Percentiles rank a stretch among this genome's conserved stretches.
phyloP scores from a whole-genome alignment of 129 eudicot species.

The Escallonia herrerae region DNA sequence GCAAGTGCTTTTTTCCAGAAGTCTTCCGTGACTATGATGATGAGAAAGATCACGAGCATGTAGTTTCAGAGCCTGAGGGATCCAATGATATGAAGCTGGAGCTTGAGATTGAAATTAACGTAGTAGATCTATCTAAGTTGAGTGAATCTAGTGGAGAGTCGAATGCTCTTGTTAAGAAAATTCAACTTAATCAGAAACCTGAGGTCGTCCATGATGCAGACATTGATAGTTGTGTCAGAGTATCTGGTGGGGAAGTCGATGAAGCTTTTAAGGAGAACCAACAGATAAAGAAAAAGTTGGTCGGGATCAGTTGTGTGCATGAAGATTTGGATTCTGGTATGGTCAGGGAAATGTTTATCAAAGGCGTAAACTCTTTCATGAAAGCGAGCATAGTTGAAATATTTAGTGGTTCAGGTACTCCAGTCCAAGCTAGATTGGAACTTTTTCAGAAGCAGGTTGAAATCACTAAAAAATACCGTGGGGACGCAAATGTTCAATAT shows the following conservation, averaged over 20 bases:
- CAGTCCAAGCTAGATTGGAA: conserved; percentile 42
- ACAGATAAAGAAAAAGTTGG: conserved; percentile 13
- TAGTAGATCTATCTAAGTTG: conserved; percentile 18
- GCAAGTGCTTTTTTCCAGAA: conserved; percentile 72
- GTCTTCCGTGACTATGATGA: conserved; percentile 27
- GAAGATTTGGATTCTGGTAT: conserved; percentile 26
- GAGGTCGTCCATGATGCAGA: conserved; percentile 14
- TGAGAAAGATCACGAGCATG: conserved; percentile 14
- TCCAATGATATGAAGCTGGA: conserved; percentile 54
- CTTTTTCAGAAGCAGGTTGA: conserved; percentile 75
- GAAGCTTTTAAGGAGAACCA: conserved; percentile 27
- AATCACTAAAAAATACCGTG: conserved; percentile 63
- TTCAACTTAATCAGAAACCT: conserved; percentile 24
- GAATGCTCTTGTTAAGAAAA: conserved; percentile 32
- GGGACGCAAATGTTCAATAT: conserved; percentile 62
- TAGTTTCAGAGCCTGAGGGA: conserved; percentile 10
- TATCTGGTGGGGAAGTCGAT: conserved; percentile 21
- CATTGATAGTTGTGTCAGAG: conserved; percentile 21
- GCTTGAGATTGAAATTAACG: conserved; percentile 66
- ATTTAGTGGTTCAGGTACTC: conserved; percentile 26
- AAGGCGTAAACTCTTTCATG: conserved; percentile 19
- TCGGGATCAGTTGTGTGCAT: conserved; percentile 6
- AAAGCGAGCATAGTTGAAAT: conserved; percentile 39
- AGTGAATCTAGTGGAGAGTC: conserved; percentile 77
- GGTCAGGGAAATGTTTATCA: conserved; percentile 41